Evolutionary conservation across 176 grass and related monocot genomes (phyloP).

Genomic region (Musa acuminata): DNA sequence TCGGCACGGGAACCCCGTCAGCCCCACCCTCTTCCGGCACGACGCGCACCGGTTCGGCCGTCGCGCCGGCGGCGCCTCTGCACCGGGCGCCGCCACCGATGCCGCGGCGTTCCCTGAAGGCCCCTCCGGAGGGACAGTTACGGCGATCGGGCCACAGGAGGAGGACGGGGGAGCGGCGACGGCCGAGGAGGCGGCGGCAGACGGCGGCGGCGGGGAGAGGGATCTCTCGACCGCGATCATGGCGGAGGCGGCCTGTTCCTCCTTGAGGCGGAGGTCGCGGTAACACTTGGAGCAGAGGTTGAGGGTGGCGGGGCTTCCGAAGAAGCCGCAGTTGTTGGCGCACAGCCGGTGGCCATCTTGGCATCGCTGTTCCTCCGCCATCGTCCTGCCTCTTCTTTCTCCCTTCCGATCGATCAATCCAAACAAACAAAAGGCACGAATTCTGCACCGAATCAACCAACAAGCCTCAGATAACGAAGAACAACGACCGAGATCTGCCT

Average conservation of each 20-base stretch:
- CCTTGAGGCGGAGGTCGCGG: constrained; percentile 3
- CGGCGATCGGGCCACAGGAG: not conserved
- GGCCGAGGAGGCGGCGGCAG: not conserved
- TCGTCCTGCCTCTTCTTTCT: not conserved
- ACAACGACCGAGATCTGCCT: not conserved
- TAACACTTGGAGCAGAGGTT: constrained; percentile 44
- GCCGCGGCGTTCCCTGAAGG: not conserved
- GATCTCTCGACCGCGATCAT: constrained; percentile 15
- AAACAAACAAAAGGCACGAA: not conserved
- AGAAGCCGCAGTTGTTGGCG: constrained; percentile 36
- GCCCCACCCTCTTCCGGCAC: constrained; percentile 45
- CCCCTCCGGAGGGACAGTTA: not conserved
- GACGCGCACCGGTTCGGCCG: constrained; percentile 24
- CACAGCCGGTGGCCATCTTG: constrained; percentile 24
- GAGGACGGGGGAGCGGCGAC: not conserved
- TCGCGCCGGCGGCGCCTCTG: not conserved
- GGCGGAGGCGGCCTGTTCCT: constrained; percentile 8
- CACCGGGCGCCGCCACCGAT: not conserved
- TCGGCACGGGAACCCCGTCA: constrained; percentile 42
- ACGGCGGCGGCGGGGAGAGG: not conserved
- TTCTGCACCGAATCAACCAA: not conserved
- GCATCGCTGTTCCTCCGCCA: constrained; percentile 19
- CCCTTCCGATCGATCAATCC: not conserved
- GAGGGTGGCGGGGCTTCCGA: constrained; percentile 27
- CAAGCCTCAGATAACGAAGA: not conserved